These are phyloP conservation scores for Coemansia sp. DNA, from an alignment of 192 early-diverging fungal species.

Conservation along the genomic window DNA sequence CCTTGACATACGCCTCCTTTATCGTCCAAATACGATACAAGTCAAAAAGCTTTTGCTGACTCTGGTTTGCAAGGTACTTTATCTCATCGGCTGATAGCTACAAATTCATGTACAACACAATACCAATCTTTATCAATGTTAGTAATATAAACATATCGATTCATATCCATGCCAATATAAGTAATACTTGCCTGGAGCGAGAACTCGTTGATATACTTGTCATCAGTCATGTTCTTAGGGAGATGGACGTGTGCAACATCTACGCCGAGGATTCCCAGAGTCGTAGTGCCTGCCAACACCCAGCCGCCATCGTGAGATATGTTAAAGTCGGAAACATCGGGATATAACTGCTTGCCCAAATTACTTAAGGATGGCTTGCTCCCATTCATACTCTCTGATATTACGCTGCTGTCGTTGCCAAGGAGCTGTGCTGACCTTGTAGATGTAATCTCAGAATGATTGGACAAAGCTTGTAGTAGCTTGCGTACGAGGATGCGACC, in stretches of 20 bases:
- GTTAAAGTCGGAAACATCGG: slow-evolving; percentile 33
- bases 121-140: not conserved
- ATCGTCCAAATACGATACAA: slow-evolving; percentile 48
- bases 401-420: not conserved
- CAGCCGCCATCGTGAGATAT: slow-evolving; percentile 49
- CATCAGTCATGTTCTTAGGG: slow-evolving; percentile 16
- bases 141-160: not conserved
- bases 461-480: not conserved
- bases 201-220: slow-evolving; percentile 36
- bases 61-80: not conserved
- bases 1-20: slow-evolving; percentile 53
- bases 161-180: not conserved
- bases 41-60: slow-evolving; percentile 17
- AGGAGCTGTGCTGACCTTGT: not conserved
- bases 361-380: slow-evolving; percentile 27
- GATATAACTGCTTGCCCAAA: not conserved
- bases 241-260: slow-evolving; percentile 31
- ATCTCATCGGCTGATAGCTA: slow-evolving; percentile 36
- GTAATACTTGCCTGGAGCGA: slow-evolving; percentile 22
- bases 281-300: slow-evolving; percentile 28
- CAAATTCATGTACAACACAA: not conserved
- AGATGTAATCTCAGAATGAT: not conserved
- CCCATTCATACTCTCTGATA: slow-evolving; percentile 8
- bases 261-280: slow-evolving; percentile 25
- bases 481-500: slow-evolving; percentile 20